Conservation (phyloP, 345 rosid species). For the Anastatica hierochuntica region DNA sequence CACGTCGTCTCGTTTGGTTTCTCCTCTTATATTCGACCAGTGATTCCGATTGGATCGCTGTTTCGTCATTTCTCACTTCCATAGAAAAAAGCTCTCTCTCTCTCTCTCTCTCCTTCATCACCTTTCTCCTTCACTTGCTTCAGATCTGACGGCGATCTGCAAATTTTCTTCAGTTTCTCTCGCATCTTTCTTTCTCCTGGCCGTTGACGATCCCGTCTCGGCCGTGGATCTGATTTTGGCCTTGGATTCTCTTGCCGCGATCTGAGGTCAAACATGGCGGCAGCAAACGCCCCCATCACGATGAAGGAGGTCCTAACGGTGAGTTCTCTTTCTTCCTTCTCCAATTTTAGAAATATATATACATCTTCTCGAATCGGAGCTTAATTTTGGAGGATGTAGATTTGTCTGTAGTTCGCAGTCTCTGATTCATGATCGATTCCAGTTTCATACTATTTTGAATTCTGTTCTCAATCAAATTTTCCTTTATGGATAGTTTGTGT, state of each 20-base stretch:
- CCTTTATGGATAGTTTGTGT: background rate
- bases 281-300: slow-evolving; percentile 88
- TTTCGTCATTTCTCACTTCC: slow-evolving; percentile 21
- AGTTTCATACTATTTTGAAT: background rate
- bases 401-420: slow-evolving; percentile 2
- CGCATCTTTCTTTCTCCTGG: slow-evolving; percentile 14
- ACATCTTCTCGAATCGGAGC: slow-evolving; percentile 13
- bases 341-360: background rate
- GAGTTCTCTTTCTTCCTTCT: slow-evolving; percentile 24
- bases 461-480: slow-evolving; percentile 5
- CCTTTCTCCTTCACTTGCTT: slow-evolving; percentile 14
- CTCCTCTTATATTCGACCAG: slow-evolving; percentile 19
- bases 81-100: background rate
- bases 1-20: slow-evolving; percentile 25
- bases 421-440: slow-evolving; percentile 11
- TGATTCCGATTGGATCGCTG: slow-evolving; percentile 25
- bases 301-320: slow-evolving; percentile 93
- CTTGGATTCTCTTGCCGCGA: slow-evolving; percentile 14
- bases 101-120: slow-evolving; percentile 6
- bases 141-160: slow-evolving; percentile 25
- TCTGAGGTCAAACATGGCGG: slow-evolving; percentile 64
- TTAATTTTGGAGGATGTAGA: slow-evolving; percentile 3
- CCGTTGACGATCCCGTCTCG: slow-evolving; percentile 27
- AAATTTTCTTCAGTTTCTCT: slow-evolving; percentile 9
- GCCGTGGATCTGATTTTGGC: slow-evolving; percentile 25